These are phyloP conservation scores for Boletus rubescentipes DNA, from an alignment of 768 basidiomycete genomes.

Conservation along the genomic window DNA sequence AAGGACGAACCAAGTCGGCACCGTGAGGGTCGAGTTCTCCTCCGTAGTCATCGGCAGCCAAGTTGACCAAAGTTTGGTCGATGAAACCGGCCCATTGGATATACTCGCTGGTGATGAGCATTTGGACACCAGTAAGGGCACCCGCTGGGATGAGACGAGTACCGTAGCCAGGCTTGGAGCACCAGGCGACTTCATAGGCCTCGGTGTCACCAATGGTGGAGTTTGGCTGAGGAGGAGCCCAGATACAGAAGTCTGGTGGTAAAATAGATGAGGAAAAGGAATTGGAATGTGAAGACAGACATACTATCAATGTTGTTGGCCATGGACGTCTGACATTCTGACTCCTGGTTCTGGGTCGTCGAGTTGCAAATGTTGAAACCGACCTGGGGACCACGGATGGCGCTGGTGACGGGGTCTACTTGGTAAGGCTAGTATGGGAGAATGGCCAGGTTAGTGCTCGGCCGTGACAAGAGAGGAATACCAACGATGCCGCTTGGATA, in stretches of 20 bases:
- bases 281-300: background rate
- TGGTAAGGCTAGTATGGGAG: slow-evolving; percentile 45
- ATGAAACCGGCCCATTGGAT: slow-evolving; percentile 62
- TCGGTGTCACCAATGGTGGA: slow-evolving; percentile 65
- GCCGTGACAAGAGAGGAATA: background rate
- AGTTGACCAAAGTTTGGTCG: slow-evolving; percentile 58
- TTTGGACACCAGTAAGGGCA: slow-evolving; percentile 63
- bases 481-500: slow-evolving; percentile 45
- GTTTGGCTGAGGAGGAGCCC: slow-evolving; percentile 51
- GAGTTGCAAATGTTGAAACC: slow-evolving; percentile 73
- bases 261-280: slow-evolving; percentile 25
- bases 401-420: slow-evolving; percentile 40
- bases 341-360: slow-evolving; percentile 58
- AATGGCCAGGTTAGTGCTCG: background rate
- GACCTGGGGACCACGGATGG: slow-evolving; percentile 54
- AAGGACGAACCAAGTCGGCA: slow-evolving; percentile 52
- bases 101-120: slow-evolving; percentile 57
- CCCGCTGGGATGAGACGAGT: slow-evolving; percentile 69
- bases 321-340: slow-evolving; percentile 68
- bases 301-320: slow-evolving; percentile 52
- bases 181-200: slow-evolving; percentile 70
- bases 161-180: slow-evolving; percentile 62
- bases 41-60: slow-evolving; percentile 55
- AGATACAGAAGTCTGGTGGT: slow-evolving; percentile 67
- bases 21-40: slow-evolving; percentile 81